Evolutionary conservation across 2,329 filamentous ascomycete species (phyloP).

Genomic region (Pyrenophora teres): DNA sequence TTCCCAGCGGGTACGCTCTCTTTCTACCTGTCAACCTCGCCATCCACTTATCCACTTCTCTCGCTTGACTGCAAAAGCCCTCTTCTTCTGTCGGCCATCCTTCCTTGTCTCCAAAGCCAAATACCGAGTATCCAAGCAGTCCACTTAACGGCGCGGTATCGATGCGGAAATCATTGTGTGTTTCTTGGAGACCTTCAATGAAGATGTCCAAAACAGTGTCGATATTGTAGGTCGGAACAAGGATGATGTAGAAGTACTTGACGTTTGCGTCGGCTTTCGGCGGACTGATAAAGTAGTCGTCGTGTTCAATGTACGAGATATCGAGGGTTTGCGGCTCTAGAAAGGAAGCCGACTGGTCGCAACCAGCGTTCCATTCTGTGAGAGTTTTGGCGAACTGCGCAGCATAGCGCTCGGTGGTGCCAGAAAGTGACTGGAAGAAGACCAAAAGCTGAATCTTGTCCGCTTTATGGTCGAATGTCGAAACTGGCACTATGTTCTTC

Average conservation of each 20-base stretch:
- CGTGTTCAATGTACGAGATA: conserved; percentile 84
- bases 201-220: conserved; percentile 89
- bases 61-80: conserved; percentile 91
- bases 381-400: conserved; percentile 65
- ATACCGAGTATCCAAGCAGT: conserved; percentile 86
- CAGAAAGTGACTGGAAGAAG: conserved; percentile 90
- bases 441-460: conserved; percentile 71
- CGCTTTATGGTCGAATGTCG: conserved; percentile 34
- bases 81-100: conserved; percentile 90
- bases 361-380: conserved; percentile 47
- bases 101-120: conserved; percentile 89
- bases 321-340: conserved; percentile 71
- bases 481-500: conserved; percentile 20
- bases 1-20: conserved; percentile 84
- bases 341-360: conserved; percentile 46
- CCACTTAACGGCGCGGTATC: conserved; percentile 81
- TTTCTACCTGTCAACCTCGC: conserved; percentile 88
- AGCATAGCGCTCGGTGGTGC: conserved; percentile 76
- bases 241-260: conserved; percentile 78
- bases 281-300: conserved; percentile 84
- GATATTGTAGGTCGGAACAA: conserved; percentile 93
- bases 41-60: conserved; percentile 93
- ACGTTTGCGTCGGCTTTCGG: conserved; percentile 64
- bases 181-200: conserved; percentile 84
- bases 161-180: conserved; percentile 94